Evolutionary conservation across 805 yeast genomes (phyloP).

Genomic region (Phaffomyces opuntiae): DNA sequence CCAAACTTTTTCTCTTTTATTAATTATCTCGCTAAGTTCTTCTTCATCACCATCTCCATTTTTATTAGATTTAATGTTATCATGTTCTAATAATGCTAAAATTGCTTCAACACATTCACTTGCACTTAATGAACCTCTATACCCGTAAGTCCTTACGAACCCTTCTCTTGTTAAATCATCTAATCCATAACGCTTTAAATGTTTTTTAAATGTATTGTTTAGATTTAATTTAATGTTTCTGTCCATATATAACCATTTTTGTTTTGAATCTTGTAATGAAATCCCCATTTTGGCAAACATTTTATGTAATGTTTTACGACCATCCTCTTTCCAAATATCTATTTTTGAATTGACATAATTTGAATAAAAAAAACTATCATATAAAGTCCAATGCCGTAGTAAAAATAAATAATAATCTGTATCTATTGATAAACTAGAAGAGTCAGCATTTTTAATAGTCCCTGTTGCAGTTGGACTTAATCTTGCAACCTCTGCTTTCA

Average conservation of each 20-base stretch:
- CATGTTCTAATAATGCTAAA: slow-evolving; percentile 75
- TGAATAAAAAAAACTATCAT: slow-evolving; percentile 87
- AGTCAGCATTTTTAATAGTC: slow-evolving; percentile 29
- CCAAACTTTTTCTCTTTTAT: slow-evolving; percentile 56
- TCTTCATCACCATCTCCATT: slow-evolving; percentile 16
- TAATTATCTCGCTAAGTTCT: slow-evolving; percentile 28
- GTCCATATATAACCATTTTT: slow-evolving; percentile 89
- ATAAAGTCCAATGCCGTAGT: slow-evolving; percentile 87
- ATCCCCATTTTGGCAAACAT: slow-evolving; percentile 97
- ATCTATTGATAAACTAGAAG: slow-evolving; percentile 53
- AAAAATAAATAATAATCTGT: slow-evolving; percentile 82
- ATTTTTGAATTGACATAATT: slow-evolving; percentile 84
- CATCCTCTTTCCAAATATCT: slow-evolving; percentile 86
- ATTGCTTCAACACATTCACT: slow-evolving; percentile 89
- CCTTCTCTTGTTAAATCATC: slow-evolving; percentile 83
- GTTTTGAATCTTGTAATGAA: slow-evolving; percentile 79
- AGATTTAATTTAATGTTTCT: slow-evolving; percentile 68
- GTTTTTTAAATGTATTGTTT: slow-evolving; percentile 59
- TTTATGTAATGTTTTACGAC: slow-evolving; percentile 77
- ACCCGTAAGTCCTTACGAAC: slow-evolving; percentile 80
- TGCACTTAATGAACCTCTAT: slow-evolving; percentile 79
- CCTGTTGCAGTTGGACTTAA: slow-evolving; percentile 37
- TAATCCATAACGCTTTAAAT: slow-evolving; percentile 68
- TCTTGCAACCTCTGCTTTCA: slow-evolving; percentile 78
- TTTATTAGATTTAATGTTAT: slow-evolving; percentile 26